Evolutionary conservation across 139 green algal species (phyloP), one percentile per base, ranked within the genome.

Genomic region (Bryopsis sp.): DNA sequence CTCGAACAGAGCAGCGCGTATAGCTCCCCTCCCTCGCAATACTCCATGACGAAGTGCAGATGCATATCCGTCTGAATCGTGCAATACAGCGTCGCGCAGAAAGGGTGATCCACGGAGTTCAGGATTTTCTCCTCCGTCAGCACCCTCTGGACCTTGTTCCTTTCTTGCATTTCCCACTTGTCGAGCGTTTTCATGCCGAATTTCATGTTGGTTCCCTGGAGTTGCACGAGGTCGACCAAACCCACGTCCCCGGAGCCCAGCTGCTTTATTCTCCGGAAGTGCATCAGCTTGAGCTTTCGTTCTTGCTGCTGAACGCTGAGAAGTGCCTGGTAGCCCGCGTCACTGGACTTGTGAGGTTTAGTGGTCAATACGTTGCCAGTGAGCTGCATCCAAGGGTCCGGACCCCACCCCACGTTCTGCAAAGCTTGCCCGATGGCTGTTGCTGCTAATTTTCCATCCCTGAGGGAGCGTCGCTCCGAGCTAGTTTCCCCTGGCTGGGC

Each of bases 131-230:
- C 76, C 79, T 99, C 94, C 2, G 92, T 96, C 35, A 91, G 77
- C 48, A 97, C 90, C 29, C 94, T 85, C 58, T 88, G 78, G 48
- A 96, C 83, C 84, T 97, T 97, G 83, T 97, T 96, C 67, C 92
- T 85, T 62, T 99, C 93, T 54, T 94, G 68, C 88, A 99, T 98
- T 78, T 97, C 92, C 59, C 81, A 80, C 85, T 99, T 99, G 78
- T 96, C 85, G 72, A 98, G 83, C 7, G 83, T 90, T 81, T 97
- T 96, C 85, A 97, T 91, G 2, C 90, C 90, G 72, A 92, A 96
- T 71, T 82, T 85, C 50, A 81, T 62, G 33, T 85, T 82, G 2
- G 81, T 84, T 36, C 81, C 81, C 81, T 89, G 72, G 39, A 98
- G 81, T 75, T 93, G 70, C 39, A 98, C 93, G 64, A 98, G 79